Evolutionary conservation across 2,329 filamentous ascomycete genomes (phyloP).

Genomic region (Colletotrichum sp.): DNA sequence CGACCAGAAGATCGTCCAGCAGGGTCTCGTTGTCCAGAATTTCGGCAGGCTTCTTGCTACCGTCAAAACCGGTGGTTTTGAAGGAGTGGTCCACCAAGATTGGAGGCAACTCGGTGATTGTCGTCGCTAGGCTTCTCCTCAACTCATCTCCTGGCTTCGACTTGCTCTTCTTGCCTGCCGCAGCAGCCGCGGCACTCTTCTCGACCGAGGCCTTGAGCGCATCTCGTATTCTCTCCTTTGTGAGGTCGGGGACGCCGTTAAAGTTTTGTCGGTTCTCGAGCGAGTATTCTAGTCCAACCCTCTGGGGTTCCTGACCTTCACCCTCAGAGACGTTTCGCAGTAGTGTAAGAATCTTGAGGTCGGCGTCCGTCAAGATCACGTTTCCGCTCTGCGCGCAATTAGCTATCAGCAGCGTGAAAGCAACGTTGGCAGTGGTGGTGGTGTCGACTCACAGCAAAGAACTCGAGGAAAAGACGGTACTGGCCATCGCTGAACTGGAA

Average conservation of each 20-base stretch:
- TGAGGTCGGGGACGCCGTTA: conserved; percentile 74
- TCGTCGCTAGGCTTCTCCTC: conserved; percentile 79
- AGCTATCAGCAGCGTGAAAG: not conserved
- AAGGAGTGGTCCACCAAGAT: conserved; percentile 88
- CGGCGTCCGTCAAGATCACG: conserved; percentile 86
- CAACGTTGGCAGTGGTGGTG: not conserved
- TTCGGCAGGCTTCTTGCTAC: conserved; percentile 68
- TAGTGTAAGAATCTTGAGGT: conserved; percentile 82
- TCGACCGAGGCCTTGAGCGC: conserved; percentile 72
- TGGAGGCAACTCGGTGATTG: conserved; percentile 88
- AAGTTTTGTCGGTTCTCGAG: conserved; percentile 86
- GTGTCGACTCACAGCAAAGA: conserved; percentile 70
- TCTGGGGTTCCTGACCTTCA: conserved; percentile 82
- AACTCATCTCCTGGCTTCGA: conserved; percentile 77
- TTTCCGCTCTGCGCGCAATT: conserved; percentile 70
- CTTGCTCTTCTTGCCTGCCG: conserved; percentile 69
- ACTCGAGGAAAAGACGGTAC: conserved; percentile 89
- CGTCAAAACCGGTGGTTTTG: conserved; percentile 71
- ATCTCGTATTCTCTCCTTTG: conserved; percentile 71
- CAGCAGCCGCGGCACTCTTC: conserved; percentile 56
- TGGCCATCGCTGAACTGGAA: conserved; percentile 91
- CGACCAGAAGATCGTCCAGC: conserved; percentile 69
- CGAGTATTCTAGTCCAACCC: conserved; percentile 79
- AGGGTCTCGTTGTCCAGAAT: conserved; percentile 70
- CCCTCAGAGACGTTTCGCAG: conserved; percentile 81